phyloP scores from a whole-genome alignment of 257 asterid species.

The Asclepias syriaca region DNA sequence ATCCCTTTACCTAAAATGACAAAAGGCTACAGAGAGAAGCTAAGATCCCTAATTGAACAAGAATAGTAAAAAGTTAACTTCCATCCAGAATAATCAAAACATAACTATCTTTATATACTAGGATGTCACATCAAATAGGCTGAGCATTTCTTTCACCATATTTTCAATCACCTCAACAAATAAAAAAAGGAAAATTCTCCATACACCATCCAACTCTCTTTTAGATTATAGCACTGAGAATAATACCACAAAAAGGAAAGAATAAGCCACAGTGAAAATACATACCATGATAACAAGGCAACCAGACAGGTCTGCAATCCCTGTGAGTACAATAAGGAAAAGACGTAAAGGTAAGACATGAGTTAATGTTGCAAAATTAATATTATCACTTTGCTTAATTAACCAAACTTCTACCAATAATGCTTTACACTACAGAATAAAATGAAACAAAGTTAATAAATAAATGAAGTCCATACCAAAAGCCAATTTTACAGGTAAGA shows the following conservation, averaged over 20 bases:
- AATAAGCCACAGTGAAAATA: constrained; percentile 10
- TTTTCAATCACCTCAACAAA: not conserved
- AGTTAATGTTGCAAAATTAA: not conserved
- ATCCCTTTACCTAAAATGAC: not conserved
- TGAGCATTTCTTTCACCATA: not conserved
- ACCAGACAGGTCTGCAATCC: constrained; percentile 94
- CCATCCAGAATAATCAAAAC: not conserved
- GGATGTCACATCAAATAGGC: not conserved
- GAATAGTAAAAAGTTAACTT: not conserved
- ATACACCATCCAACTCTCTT: not conserved
- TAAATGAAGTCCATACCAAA: not conserved
- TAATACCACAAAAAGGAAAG: not conserved
- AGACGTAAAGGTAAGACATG: constrained; percentile 8
- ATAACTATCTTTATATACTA: not conserved
- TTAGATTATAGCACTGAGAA: not conserved
- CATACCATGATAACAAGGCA: constrained; percentile 86
- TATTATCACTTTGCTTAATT: not conserved
- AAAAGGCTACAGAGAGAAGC: not conserved
- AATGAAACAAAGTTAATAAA: not conserved
- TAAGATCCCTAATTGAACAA: not conserved
- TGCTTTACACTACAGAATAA: not conserved
- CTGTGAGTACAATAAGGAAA: constrained; percentile 38
- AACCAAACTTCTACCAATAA: not conserved
- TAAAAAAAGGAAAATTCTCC: not conserved
- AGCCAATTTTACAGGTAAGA: not conserved